Evolutionary conservation across 2,329 filamentous ascomycete genomes (phyloP).

Genomic region (Diaporthe citrichinensis): DNA sequence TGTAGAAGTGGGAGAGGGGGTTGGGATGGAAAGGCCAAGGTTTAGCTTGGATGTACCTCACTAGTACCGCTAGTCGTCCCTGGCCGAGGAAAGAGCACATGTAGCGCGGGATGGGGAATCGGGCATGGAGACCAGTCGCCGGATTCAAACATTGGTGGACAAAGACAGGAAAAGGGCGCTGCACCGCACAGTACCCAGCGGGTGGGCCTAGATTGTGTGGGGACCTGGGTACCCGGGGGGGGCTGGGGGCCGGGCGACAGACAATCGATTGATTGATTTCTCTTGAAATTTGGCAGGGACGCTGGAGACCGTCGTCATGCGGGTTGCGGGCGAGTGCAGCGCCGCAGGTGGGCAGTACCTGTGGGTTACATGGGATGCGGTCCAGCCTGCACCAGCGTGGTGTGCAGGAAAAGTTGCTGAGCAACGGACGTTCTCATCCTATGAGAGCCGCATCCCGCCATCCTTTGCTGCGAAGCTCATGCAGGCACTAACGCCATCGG

Average conservation of each 20-base stretch:
- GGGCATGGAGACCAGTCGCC: constrained; percentile 20
- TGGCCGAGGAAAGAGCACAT: constrained; percentile 24
- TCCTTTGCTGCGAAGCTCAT: constrained; percentile 11
- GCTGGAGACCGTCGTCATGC: constrained; percentile 22
- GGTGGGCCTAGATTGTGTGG: constrained; percentile 25
- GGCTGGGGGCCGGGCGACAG: constrained; percentile 10
- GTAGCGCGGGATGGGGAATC: constrained; percentile 19
- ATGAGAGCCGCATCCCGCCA: constrained; percentile 24
- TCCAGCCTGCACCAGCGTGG: not conserved
- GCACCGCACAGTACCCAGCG: constrained; percentile 16
- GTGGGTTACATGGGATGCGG: constrained; percentile 23
- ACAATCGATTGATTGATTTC: constrained; percentile 32
- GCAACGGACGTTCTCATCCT: constrained; percentile 22
- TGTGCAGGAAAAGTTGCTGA: constrained; percentile 27
- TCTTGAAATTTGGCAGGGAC: constrained; percentile 27
- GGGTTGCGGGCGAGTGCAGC: not conserved
- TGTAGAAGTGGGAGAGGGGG: constrained; percentile 25
- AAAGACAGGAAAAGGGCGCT: constrained; percentile 9
- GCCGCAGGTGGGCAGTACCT: constrained; percentile 14
- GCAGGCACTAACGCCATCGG: constrained; percentile 28
- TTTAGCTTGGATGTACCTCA: constrained; percentile 22
- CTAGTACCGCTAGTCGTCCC: constrained; percentile 26
- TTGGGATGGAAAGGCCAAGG: constrained; percentile 27
- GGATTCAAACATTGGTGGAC: constrained; percentile 15
- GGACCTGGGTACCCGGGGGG: not conserved